These are phyloP conservation scores for Nemania serpens DNA, from an alignment of 2,329 filamentous ascomycete genomes.

Conservation along the genomic window DNA sequence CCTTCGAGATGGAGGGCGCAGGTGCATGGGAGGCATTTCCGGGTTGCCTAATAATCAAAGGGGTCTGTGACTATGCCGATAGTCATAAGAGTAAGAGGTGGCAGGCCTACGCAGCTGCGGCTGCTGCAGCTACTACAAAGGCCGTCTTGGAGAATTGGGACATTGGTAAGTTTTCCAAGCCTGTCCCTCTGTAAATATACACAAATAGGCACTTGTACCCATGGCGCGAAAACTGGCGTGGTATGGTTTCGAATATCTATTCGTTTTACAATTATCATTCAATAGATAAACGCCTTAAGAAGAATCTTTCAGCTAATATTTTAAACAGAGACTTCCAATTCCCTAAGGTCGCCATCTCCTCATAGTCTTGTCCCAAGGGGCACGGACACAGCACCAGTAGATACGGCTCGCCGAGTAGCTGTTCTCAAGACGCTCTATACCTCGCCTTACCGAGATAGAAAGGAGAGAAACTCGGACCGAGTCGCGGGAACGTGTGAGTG, in stretches of 20 bases:
- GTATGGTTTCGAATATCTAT: too few relatives aligned
- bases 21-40: conserved; percentile 5
- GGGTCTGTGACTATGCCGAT: conserved; percentile 7
- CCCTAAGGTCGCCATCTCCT: background rate
- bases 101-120: background rate
- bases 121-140: background rate
- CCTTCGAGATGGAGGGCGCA: conserved; percentile 12
- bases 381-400: background rate
- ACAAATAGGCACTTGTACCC: too few relatives aligned
- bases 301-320: background rate
- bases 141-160: conserved; percentile 2
- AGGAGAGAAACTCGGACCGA: conserved; percentile 7
- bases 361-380: background rate
- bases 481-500: conserved; percentile 5
- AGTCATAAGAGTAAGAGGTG: conserved; percentile 11
- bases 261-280: too few relatives aligned
- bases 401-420: background rate
- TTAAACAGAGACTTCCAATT: background rate
- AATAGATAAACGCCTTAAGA: background rate
- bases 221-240: too few relatives aligned
- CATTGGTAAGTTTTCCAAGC: background rate
- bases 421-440: background rate
- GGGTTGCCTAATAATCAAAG: conserved; percentile 3
- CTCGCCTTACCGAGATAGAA: conserved; percentile 6
- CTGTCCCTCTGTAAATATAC: background rate